Percentiles rank a stretch among this genome's conserved stretches.
Evolutionary conservation across 2,329 filamentous ascomycete genomes (phyloP).

Genomic region (Aspergillus sp.): DNA sequence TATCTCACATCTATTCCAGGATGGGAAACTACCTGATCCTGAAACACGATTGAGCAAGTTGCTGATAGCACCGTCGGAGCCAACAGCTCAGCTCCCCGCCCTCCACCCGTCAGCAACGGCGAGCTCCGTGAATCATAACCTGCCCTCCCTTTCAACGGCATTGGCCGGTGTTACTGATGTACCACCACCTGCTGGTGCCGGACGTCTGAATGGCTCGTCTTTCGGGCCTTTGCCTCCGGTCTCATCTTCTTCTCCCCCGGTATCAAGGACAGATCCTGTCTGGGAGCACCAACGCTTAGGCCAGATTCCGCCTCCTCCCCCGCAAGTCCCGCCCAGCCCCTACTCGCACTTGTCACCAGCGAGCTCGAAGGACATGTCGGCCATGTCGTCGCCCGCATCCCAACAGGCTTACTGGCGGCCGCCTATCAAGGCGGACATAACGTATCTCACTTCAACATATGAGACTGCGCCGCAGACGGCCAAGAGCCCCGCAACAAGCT

Average conservation of each 20-base stretch:
- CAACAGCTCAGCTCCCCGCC: slow-evolving; percentile 38
- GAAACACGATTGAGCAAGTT: slow-evolving; percentile 36
- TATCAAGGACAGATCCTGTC: slow-evolving; percentile 29
- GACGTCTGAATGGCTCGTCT: slow-evolving; percentile 28
- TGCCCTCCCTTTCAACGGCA: slow-evolving; percentile 46
- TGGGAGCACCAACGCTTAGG: slow-evolving; percentile 35
- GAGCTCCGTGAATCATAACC: slow-evolving; percentile 38
- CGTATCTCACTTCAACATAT: slow-evolving; percentile 31
- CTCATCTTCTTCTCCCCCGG: slow-evolving; percentile 28
- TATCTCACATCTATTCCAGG: neutral
- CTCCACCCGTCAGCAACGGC: slow-evolving; percentile 40
- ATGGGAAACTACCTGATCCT: slow-evolving; percentile 5
- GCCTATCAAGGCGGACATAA: slow-evolving; percentile 29
- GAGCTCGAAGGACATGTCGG: slow-evolving; percentile 39
- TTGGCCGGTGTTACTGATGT: slow-evolving; percentile 31
- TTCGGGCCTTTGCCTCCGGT: slow-evolving; percentile 28
- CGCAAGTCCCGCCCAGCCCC: slow-evolving; percentile 36
- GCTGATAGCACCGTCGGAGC: slow-evolving; percentile 35
- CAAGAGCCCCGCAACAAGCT: slow-evolving; percentile 39
- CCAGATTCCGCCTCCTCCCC: slow-evolving; percentile 29
- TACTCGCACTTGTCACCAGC: slow-evolving; percentile 43
- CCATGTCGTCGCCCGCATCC: slow-evolving; percentile 39
- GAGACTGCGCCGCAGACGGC: slow-evolving; percentile 33
- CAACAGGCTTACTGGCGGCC: slow-evolving; percentile 33
- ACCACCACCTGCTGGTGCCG: slow-evolving; percentile 30